Conservation (phyloP, 1,284 basidiomycete species). For the Cryptococcus sp. region DNA sequence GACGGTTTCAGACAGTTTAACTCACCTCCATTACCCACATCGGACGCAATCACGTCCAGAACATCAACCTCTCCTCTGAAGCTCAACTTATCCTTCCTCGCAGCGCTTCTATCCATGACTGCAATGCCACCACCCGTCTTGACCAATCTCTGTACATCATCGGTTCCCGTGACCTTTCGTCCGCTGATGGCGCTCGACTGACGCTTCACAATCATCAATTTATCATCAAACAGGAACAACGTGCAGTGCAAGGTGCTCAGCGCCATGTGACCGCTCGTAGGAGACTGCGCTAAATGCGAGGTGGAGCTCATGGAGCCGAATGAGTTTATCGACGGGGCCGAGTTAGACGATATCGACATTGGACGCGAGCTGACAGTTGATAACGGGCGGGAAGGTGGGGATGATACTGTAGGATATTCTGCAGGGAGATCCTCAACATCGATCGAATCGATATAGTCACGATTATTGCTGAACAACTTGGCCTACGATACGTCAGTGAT, state of each 20-base stretch:
- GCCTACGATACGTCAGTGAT: slow-evolving; percentile 53
- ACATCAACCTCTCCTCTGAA: slow-evolving; percentile 86
- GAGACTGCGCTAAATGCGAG: slow-evolving; percentile 57
- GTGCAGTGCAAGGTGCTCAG: slow-evolving; percentile 69
- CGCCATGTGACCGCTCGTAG: slow-evolving; percentile 7
- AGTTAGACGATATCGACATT: slow-evolving; percentile 32
- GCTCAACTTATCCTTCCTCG: slow-evolving; percentile 74
- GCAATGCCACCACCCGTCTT: slow-evolving; percentile 56
- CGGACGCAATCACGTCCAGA: slow-evolving; percentile 77
- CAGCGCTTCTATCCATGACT: slow-evolving; percentile 43
- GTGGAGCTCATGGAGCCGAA: slow-evolving; percentile 24
- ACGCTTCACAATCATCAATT: slow-evolving; percentile 87
- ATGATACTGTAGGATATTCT: slow-evolving; percentile 52
- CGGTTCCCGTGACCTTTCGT: slow-evolving; percentile 74
- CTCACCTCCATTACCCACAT: slow-evolving; percentile 78
- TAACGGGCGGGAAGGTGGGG: slow-evolving; percentile 20
- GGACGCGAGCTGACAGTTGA: slow-evolving; percentile 18
- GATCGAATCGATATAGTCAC: slow-evolving; percentile 87
- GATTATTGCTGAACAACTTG: slow-evolving; percentile 77
- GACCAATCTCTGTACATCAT: slow-evolving; percentile 76
- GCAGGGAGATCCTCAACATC: slow-evolving; percentile 83
- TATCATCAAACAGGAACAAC: slow-evolving; percentile 93
- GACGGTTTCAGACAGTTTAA: slow-evolving; percentile 9
- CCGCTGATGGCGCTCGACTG: slow-evolving; percentile 73
- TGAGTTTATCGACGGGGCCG: slow-evolving; percentile 51